These are phyloP conservation scores for Moniliophthora roreri DNA, from an alignment of 1,284 basidiomycete species.

Conservation along the genomic window DNA sequence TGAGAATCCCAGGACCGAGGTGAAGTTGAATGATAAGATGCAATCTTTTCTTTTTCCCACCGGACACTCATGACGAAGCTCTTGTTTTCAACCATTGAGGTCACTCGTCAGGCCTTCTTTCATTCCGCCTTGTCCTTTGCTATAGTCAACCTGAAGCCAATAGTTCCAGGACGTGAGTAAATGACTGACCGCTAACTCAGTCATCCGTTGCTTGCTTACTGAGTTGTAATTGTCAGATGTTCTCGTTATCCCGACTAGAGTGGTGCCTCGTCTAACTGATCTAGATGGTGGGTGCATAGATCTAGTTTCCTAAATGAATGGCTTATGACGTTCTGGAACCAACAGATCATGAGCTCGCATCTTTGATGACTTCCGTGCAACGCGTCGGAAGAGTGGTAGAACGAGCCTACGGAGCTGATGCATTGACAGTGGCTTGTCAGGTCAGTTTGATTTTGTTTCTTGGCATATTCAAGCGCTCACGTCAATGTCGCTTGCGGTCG, in stretches of 20 bases:
- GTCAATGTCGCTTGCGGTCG: slow-evolving; percentile 9
- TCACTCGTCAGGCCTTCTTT: slow-evolving; percentile 82
- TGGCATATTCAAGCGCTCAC: not conserved
- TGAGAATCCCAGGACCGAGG: not conserved
- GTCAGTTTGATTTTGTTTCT: slow-evolving; percentile 34
- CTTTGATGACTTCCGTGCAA: slow-evolving; percentile 78
- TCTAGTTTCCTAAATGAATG: not conserved
- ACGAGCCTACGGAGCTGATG: slow-evolving; percentile 71
- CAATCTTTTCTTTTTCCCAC: not conserved
- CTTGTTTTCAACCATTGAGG: slow-evolving; percentile 83
- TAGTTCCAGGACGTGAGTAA: slow-evolving; percentile 85
- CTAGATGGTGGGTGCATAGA: slow-evolving; percentile 41
- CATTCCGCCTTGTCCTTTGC: slow-evolving; percentile 70
- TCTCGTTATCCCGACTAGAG: slow-evolving; percentile 78
- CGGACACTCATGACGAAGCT: slow-evolving; percentile 38
- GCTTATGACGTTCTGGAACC: not conserved
- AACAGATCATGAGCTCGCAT: slow-evolving; percentile 65
- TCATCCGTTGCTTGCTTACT: too few relatives aligned
- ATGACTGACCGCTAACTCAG: too few relatives aligned
- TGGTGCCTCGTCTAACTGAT: slow-evolving; percentile 76
- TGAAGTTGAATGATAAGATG: slow-evolving; percentile 3
- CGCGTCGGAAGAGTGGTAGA: slow-evolving; percentile 68
- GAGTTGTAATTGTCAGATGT: slow-evolving; percentile 87
- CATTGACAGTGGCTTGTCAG: slow-evolving; percentile 82
- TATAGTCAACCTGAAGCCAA: slow-evolving; percentile 91